These are phyloP conservation scores for Sporothrix schenckii DNA, from an alignment of 2,329 filamentous ascomycete genomes.

Conservation along the genomic window DNA sequence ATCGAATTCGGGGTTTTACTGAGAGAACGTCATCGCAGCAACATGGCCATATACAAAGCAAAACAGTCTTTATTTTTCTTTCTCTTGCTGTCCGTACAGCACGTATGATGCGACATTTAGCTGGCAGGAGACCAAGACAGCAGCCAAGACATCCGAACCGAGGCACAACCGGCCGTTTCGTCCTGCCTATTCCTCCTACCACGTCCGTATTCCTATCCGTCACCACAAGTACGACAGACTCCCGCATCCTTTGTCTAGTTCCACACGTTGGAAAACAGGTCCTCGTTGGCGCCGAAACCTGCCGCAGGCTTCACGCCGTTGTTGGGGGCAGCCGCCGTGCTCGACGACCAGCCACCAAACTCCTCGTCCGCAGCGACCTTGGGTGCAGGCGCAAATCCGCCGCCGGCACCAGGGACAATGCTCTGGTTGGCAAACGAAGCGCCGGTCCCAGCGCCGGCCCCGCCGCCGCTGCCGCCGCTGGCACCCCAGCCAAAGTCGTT, in stretches of 20 bases:
- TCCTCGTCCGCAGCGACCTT: conserved; percentile 88
- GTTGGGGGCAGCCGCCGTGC: conserved; percentile 53
- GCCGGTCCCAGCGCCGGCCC: conserved; percentile 36
- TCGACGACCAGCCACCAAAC: conserved; percentile 91
- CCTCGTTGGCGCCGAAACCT: conserved; percentile 71
- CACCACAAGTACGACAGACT: not conserved
- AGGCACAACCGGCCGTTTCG: not conserved
- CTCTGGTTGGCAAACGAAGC: conserved; percentile 60
- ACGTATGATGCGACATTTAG: not conserved
- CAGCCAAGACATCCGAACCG: not conserved
- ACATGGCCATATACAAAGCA: not conserved
- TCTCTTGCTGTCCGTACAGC: not conserved
- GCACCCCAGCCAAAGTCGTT: conserved; percentile 67
- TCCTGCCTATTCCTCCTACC: too few species aligned
- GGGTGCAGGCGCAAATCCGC: conserved; percentile 66
- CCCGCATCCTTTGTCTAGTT: conserved; percentile 55
- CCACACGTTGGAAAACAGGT: conserved; percentile 97
- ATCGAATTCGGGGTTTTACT: not conserved
- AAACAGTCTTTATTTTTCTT: conserved; percentile 15
- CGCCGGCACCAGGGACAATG: conserved; percentile 64
- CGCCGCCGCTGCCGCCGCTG: conserved; percentile 33
- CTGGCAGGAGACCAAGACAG: too few species aligned
- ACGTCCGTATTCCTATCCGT: conserved; percentile 1
- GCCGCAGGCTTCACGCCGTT: conserved; percentile 54
- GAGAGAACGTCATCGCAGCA: not conserved